These are phyloP conservation scores for Yarrowia yakushimensis DNA, from an alignment of 805 yeast genomes.

Conservation along the genomic window DNA sequence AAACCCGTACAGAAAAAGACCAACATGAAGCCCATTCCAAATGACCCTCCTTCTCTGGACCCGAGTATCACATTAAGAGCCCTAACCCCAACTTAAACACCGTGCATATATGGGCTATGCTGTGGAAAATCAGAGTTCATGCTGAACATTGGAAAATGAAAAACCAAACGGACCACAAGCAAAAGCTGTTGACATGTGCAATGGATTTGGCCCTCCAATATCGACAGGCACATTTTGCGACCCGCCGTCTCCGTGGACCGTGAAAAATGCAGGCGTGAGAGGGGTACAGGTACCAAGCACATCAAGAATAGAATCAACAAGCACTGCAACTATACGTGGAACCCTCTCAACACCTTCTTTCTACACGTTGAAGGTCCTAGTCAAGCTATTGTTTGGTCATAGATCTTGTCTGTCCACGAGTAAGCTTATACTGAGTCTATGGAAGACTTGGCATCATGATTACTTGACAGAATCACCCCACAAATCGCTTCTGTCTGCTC, in stretches of 20 bases:
- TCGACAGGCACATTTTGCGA: background rate
- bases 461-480: too few species aligned
- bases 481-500: too few species aligned
- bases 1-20: too few species aligned
- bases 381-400: background rate
- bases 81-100: constrained; percentile 1
- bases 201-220: background rate
- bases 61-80: background rate
- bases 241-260: background rate
- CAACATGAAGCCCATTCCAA: too few species aligned
- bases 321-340: background rate
- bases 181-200: background rate
- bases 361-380: background rate
- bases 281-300: too few species aligned
- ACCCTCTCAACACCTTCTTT: background rate
- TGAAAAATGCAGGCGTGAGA: background rate
- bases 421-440: constrained; percentile 16
- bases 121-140: background rate
- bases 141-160: background rate
- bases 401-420: background rate
- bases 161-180: background rate
- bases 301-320: too few species aligned
- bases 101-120: constrained; percentile 6
- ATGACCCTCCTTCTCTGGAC: background rate
- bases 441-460: constrained; percentile 20